phyloP scores from a whole-genome alignment of 1,284 basidiomycete genomes.

The Rhodotorula sp. region DNA sequence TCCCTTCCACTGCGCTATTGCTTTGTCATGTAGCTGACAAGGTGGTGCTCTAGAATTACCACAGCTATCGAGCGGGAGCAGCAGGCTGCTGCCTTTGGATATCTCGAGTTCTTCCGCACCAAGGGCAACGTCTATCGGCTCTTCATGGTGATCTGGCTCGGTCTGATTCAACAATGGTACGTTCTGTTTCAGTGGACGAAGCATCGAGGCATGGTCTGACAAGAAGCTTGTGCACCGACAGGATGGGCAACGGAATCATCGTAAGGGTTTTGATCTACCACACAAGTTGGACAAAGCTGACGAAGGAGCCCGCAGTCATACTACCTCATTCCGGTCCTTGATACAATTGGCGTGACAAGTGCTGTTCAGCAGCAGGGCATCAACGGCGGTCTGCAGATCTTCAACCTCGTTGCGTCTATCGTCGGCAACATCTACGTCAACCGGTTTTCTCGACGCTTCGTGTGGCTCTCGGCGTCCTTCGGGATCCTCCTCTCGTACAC shows the following conservation, averaged over 20 bases:
- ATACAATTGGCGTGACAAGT: conserved; percentile 46
- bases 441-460: conserved; percentile 35
- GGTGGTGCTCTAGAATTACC: conserved; percentile 41
- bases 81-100: conserved; percentile 31
- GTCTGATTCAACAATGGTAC: conserved; percentile 3
- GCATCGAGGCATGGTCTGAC: too few relatives aligned
- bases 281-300: too few relatives aligned
- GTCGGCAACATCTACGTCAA: conserved; percentile 11
- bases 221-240: too few relatives aligned
- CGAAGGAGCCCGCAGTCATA: background rate
- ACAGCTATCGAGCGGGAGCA: conserved; percentile 42
- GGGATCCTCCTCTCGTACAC: conserved; percentile 45
- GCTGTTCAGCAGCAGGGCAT: conserved; percentile 44
- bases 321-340: conserved; percentile 29
- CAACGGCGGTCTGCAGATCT: conserved; percentile 40
- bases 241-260: background rate
- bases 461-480: conserved; percentile 45
- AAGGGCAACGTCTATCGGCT: conserved; percentile 47
- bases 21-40: too few relatives aligned
- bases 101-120: conserved; percentile 47
- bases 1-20: accelerated
- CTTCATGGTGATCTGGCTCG: conserved; percentile 42
- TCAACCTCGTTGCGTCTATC: conserved; percentile 16
- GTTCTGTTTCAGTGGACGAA: too few relatives aligned
- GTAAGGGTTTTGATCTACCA: too few relatives aligned